Conservation (phyloP, 768 basidiomycete species). For the Boletus patriciae region DNA sequence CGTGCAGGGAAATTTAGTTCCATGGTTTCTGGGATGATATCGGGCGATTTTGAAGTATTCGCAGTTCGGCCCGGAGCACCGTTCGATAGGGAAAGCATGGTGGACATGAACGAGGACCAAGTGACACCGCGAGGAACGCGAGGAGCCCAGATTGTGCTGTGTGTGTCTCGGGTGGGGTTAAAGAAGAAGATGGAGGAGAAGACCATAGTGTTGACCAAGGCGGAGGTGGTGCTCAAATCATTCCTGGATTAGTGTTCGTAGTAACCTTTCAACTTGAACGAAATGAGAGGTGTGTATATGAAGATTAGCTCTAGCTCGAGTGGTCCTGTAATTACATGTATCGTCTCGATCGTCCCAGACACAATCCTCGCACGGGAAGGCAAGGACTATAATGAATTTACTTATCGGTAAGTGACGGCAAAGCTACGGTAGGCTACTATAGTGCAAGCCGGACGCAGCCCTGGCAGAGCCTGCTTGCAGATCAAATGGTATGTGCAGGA, state of each 20-base stretch:
- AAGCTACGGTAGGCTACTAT: too few relatives aligned
- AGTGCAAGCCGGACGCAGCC: too few relatives aligned
- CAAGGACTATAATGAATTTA: too few relatives aligned
- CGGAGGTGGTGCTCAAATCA: background rate
- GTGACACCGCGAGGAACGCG: background rate
- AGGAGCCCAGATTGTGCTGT: background rate
- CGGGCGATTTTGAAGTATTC: background rate
- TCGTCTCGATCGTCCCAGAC: too few relatives aligned
- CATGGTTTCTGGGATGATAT: constrained; percentile 2
- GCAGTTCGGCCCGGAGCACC: background rate
- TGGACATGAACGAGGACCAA: background rate
- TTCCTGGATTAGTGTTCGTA: background rate
- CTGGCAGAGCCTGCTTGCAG: too few relatives aligned
- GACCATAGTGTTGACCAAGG: background rate
- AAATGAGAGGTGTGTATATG: too few relatives aligned
- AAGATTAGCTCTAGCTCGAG: too few relatives aligned
- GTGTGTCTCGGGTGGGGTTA: background rate
- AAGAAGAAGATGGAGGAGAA: background rate
- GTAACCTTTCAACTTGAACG: too few relatives aligned
- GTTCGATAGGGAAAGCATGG: background rate
- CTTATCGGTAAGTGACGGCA: too few relatives aligned
- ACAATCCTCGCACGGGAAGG: too few relatives aligned
- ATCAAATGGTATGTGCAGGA: too few relatives aligned
- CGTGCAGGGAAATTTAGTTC: background rate
- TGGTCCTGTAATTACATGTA: too few relatives aligned